Evolutionary conservation across 371 early-diverging fungal genomes (phyloP).

Genomic region (Paramicrosporidium saccamoebae): DNA sequence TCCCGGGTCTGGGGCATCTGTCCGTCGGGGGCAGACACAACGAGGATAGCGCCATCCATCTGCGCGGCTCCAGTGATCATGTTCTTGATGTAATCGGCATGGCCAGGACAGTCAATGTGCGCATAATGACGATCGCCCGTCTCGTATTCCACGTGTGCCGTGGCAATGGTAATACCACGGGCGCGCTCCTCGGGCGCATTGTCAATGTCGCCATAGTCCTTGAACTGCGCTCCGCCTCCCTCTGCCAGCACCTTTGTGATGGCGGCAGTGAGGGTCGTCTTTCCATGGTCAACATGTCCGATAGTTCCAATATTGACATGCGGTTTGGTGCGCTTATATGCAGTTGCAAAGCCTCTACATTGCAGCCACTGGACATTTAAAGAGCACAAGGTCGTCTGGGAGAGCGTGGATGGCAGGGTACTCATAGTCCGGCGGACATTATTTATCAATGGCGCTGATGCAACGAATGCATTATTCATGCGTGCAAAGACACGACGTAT

Average conservation of each 20-base stretch:
- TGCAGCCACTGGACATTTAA: no score
- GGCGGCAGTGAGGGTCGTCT: conserved; percentile 95
- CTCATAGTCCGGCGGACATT: no score
- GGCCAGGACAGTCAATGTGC: conserved; percentile 98
- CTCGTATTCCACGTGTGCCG: conserved; percentile 86
- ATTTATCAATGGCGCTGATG: no score
- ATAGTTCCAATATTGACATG: conserved; percentile 99
- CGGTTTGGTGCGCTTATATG: conserved; percentile 36
- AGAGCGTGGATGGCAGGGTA: no score
- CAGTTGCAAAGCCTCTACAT: no score
- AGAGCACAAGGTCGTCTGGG: no score
- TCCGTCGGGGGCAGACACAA: conserved; percentile 90
- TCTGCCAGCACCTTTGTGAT: conserved; percentile 77
- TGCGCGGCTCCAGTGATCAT: conserved; percentile 98
- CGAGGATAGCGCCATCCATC: conserved; percentile 95
- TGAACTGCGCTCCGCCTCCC: conserved; percentile 45
- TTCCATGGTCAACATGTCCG: conserved; percentile 99
- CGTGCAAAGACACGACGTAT: no score
- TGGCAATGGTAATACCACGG: conserved; percentile 83
- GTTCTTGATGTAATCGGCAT: conserved; percentile 99
- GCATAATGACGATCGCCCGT: conserved; percentile 67
- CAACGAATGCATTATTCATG: no score
- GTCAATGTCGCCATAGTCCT: conserved; percentile 78
- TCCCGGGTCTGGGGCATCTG: conserved; percentile 89
- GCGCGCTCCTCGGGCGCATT: conserved; percentile 92